Conservation (phyloP, 2,329 filamentous ascomycete genomes). For the Botrytis medusae region DNA sequence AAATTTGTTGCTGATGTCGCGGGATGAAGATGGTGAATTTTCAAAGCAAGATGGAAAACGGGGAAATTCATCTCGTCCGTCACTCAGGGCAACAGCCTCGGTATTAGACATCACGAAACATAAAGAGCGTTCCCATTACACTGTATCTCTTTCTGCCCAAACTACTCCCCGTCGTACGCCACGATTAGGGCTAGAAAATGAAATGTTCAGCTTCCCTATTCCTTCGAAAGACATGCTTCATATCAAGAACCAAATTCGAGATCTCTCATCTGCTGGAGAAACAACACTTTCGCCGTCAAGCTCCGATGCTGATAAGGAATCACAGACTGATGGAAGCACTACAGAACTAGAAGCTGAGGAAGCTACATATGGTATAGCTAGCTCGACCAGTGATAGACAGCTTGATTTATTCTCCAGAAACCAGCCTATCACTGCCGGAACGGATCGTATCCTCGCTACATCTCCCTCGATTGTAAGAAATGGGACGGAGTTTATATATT, state of each 20-base stretch:
- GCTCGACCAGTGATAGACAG: slow-evolving; percentile 6
- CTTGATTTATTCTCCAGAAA: slow-evolving; percentile 36
- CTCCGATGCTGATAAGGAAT: slow-evolving; percentile 38
- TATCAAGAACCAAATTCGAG: slow-evolving; percentile 27
- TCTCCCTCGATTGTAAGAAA: slow-evolving; percentile 26
- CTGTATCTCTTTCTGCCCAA: slow-evolving; percentile 25
- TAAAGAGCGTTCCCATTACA: slow-evolving; percentile 22
- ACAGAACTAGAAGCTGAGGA: slow-evolving; percentile 28
- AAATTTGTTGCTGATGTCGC: slow-evolving; percentile 20
- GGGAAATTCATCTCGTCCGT: slow-evolving; percentile 29
- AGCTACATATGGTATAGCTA: slow-evolving; percentile 11
- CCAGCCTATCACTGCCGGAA: slow-evolving; percentile 35
- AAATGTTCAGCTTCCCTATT: slow-evolving; percentile 25
- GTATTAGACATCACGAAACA: slow-evolving; percentile 27
- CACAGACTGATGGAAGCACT: slow-evolving; percentile 37
- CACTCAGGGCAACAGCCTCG: slow-evolving; percentile 28
- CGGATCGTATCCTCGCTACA: slow-evolving; percentile 37
- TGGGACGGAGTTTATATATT: slow-evolving; percentile 21
- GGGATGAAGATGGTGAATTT: slow-evolving; percentile 21
- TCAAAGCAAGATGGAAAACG: slow-evolving; percentile 15
- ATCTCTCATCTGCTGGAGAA: slow-evolving; percentile 36
- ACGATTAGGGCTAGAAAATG: slow-evolving; percentile 19
- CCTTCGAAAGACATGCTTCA: slow-evolving; percentile 22
- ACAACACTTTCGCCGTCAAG: slow-evolving; percentile 32
- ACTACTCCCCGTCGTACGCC: slow-evolving; percentile 27